A percentile compares a stretch with the other conserved stretches of the same genome.
Conservation (phyloP, 805 yeast species). For the Brettanomyces bruxellensis region DNA sequence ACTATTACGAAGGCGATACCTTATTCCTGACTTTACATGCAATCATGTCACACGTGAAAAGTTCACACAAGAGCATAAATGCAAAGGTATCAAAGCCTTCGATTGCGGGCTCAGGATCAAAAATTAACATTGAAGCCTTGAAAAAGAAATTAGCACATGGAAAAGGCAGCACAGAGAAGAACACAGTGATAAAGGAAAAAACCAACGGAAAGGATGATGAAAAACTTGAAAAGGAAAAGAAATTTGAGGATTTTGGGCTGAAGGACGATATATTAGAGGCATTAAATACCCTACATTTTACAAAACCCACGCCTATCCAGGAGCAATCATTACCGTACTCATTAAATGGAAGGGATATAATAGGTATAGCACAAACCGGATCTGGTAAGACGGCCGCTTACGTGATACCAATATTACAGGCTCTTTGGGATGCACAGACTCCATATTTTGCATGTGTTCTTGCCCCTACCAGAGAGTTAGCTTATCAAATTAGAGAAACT, state of each 20-base stretch:
- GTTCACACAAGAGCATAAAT: not conserved
- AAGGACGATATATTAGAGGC: constrained; percentile 78
- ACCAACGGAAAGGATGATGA: constrained; percentile 5
- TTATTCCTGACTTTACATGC: not conserved
- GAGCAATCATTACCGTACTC: constrained; percentile 87
- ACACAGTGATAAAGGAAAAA: constrained; percentile 10
- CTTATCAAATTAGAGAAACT: constrained; percentile 85
- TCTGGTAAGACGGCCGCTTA: constrained; percentile 98
- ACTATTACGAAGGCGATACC: no score
- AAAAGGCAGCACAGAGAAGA: constrained; percentile 19
- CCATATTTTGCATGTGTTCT: constrained; percentile 85
- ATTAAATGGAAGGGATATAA: constrained; percentile 80
- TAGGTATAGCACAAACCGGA: constrained; percentile 96
- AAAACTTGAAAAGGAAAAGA: constrained; percentile 4
- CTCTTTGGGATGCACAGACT: constrained; percentile 79
- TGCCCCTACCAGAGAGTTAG: constrained; percentile 81
- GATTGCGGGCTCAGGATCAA: constrained; percentile 4
- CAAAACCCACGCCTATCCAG: constrained; percentile 90
- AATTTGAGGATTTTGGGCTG: constrained; percentile 50
- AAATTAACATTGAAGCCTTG: constrained; percentile 20
- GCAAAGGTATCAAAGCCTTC: constrained; percentile 8
- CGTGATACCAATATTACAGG: constrained; percentile 90
- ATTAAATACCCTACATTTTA: constrained; percentile 61
- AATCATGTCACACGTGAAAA: not conserved
- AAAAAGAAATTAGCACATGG: constrained; percentile 18